Base-by-base conservation (phyloP, 2,329 filamentous ascomycete genomes). In the Fusarium papillatum region DNA sequence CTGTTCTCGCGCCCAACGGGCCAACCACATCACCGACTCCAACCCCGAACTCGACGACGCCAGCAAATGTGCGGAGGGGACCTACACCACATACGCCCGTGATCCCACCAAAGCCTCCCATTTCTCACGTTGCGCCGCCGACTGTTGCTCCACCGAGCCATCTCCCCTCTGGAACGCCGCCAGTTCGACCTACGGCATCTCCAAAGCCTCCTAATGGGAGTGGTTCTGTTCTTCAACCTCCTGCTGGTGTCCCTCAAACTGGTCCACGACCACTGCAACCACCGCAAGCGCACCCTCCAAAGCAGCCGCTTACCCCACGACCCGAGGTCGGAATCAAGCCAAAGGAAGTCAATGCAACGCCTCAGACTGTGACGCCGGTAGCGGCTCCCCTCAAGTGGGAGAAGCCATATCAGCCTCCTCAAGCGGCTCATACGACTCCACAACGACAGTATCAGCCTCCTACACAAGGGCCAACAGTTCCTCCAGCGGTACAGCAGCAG, bases 331-430 rank as follows among this genome's bases (percentile, higher is more conserved):
- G 78, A 19, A 77, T 76, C 65, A 85, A 82, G 67, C 74, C 78
- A 11, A 83, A 82, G 57, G 80, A 83, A 24, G 73, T 71, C 4
- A 69, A 70, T n/a, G 66, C 74, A 22, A 66, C 77, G 8, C 69
- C 78, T n/a, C 80, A 79, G 50, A 63, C 75, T 36, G 29, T 72
- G 5, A 73, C 79, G 9, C 78, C 80, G 38, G 74, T 75, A 43
- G 77, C 78, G 26, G 80, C 80, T 9, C 70, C 77, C 41, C 69
- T 85, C 22, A 86, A 86, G 66, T 86, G 85, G 85, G 85, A 86
- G 75, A 85, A 84, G 75, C 84, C 85, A 14, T 85, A 86, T 70
- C 84, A 85, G 66, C 84, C 84, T 50, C 80, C 80, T 4, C 79
- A 80, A 14, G 31, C 78, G 24, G 66, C 76, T 53, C 80, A 79